Evolutionary conservation across 257 asterid species (phyloP).

Genomic region (Mentha longifolia): DNA sequence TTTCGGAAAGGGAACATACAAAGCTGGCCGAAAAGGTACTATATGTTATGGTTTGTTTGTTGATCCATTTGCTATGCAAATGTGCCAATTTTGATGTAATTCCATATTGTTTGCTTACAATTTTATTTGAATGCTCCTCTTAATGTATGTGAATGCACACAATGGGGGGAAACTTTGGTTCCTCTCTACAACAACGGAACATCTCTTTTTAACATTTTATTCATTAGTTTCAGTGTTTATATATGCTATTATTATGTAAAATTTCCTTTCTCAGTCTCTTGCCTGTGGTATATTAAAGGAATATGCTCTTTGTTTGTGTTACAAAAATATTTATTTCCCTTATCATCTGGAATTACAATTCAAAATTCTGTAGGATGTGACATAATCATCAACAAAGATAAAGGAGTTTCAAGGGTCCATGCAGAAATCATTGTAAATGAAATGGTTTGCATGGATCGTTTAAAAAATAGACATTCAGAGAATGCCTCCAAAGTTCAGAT

Average conservation of each 20-base stretch:
- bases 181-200: neutral
- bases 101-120: neutral
- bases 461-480: constrained; percentile 43
- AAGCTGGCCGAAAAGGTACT: constrained; percentile 92
- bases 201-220: neutral
- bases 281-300: neutral
- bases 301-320: constrained; percentile 22
- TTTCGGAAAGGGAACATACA: constrained; percentile 76
- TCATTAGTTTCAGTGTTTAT: neutral
- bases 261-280: neutral
- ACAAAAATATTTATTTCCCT: constrained; percentile 5
- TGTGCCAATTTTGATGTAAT: constrained; percentile 14
- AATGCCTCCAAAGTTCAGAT: constrained; percentile 64
- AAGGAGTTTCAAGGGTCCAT: constrained; percentile 95
- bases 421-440: constrained; percentile 88
- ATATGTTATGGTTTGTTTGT: constrained; percentile 9
- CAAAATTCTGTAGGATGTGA: constrained; percentile 73
- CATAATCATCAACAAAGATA: constrained; percentile 76
- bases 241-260: constrained; percentile 8
- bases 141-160: constrained; percentile 5
- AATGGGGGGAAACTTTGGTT: neutral
- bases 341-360: constrained; percentile 21
- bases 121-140: constrained; percentile 4
- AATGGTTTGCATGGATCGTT: constrained; percentile 67
- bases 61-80: constrained; percentile 15